Conservation (phyloP, 1,284 basidiomycete species). For the Thecaphora frezii region DNA sequence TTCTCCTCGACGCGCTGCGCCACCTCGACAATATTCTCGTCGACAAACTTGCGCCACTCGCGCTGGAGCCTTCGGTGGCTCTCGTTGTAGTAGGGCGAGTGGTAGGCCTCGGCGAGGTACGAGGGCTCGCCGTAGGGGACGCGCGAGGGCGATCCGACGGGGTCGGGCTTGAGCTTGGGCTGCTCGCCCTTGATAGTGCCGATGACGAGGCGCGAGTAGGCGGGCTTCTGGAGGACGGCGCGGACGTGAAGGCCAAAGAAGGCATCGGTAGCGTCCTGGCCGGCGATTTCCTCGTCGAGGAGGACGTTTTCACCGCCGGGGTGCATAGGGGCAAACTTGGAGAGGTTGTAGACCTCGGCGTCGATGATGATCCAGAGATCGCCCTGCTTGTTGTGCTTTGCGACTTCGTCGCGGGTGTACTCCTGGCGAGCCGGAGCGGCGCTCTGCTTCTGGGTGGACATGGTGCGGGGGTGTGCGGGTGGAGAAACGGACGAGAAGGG, state of each 20-base stretch:
- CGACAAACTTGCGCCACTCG: slow-evolving; percentile 63
- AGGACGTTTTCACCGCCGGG: slow-evolving; percentile 57
- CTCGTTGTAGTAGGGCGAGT: slow-evolving; percentile 60
- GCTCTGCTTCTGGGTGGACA: slow-evolving; percentile 39
- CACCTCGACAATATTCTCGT: slow-evolving; percentile 83
- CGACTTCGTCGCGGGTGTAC: slow-evolving; percentile 76
- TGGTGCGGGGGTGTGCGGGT: slow-evolving; percentile 8
- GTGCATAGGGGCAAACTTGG: slow-evolving; percentile 56
- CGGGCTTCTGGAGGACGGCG: slow-evolving; percentile 50
- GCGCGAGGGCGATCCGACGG: slow-evolving; percentile 46
- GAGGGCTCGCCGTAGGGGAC: slow-evolving; percentile 58
- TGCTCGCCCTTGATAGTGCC: slow-evolving; percentile 55
- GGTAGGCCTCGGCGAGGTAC: slow-evolving; percentile 49
- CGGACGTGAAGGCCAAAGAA: slow-evolving; percentile 58
- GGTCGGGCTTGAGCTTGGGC: slow-evolving; percentile 47
- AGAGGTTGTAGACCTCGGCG: slow-evolving; percentile 56
- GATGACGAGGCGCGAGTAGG: slow-evolving; percentile 50
- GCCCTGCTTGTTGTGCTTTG: slow-evolving; percentile 84
- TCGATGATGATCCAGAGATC: slow-evolving; percentile 78
- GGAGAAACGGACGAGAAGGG: slow-evolving; percentile 1
- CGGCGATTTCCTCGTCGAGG: slow-evolving; percentile 54
- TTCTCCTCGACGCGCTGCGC: slow-evolving; percentile 80
- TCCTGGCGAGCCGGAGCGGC: slow-evolving; percentile 54
- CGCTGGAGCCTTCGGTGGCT: slow-evolving; percentile 59
- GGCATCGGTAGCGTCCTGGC: slow-evolving; percentile 56